Percentiles rank a stretch among this genome's conserved stretches.
Evolutionary conservation across 2,329 filamentous ascomycete genomes (phyloP).

Genomic region (Calonectria naviculata): DNA sequence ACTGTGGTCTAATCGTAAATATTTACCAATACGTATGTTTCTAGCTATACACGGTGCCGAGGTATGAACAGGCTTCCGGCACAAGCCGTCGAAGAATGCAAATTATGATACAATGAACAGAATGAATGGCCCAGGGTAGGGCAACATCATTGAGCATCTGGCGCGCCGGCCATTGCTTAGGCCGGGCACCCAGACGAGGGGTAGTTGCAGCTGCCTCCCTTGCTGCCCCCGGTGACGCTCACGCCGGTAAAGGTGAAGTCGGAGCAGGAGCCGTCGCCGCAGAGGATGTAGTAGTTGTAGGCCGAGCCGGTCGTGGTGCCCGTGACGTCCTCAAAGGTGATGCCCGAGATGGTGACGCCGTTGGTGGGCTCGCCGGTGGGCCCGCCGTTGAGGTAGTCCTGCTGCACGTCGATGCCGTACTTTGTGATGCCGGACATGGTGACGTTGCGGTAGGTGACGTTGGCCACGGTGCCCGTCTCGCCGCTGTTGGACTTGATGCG

Average conservation of each 20-base stretch:
- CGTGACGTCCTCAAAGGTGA: slow-evolving; percentile 53
- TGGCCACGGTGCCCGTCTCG: slow-evolving; percentile 54
- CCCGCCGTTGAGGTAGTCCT: slow-evolving; percentile 57
- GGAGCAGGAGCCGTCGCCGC: slow-evolving; percentile 53
- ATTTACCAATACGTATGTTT: background rate
- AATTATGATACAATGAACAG: background rate
- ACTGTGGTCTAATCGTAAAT: background rate
- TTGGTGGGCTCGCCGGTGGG: slow-evolving; percentile 53
- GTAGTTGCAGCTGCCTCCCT: slow-evolving; percentile 27
- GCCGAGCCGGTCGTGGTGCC: slow-evolving; percentile 40
- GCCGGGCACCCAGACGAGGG: slow-evolving; percentile 20
- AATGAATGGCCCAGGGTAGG: background rate
- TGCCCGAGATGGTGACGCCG: slow-evolving; percentile 60
- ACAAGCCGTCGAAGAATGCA: background rate
- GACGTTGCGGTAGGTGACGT: slow-evolving; percentile 54
- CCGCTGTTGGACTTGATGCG: slow-evolving; percentile 59
- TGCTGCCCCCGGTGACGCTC: slow-evolving; percentile 57
- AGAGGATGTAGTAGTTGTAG: slow-evolving; percentile 63
- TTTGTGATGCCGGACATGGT: slow-evolving; percentile 51
- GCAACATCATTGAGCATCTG: background rate
- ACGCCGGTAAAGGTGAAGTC: slow-evolving; percentile 63
- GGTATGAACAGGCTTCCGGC: background rate
- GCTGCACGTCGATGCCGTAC: slow-evolving; percentile 47
- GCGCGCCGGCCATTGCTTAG: slow-evolving; percentile 48
- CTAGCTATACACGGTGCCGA: background rate